These are phyloP conservation scores for Penicillium flavigenum DNA, from an alignment of 495 filamentous ascomycete genomes.

Conservation along the genomic window DNA sequence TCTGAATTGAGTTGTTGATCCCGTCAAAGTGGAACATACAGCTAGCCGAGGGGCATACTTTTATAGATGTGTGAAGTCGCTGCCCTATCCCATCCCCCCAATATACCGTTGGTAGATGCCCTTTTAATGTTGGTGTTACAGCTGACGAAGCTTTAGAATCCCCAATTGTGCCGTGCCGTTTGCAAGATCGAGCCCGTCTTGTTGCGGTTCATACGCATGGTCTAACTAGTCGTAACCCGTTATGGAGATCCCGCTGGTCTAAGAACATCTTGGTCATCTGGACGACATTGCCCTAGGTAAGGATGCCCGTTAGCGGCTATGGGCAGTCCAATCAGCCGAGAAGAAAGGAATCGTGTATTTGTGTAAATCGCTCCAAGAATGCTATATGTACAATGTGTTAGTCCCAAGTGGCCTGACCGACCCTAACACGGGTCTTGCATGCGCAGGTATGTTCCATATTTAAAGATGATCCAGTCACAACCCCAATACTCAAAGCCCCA, in stretches of 20 bases:
- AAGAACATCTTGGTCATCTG: not conserved
- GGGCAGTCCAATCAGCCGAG: not conserved
- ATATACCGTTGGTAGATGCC: not conserved
- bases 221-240: not conserved
- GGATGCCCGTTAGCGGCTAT: not conserved
- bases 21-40: not conserved
- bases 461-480: not conserved
- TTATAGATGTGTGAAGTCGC: not conserved
- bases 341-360: not conserved
- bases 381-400: conserved; percentile 4
- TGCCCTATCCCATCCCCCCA: no score
- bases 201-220: not conserved
- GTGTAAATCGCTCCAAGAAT: conserved; percentile 7
- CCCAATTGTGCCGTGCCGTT: not conserved
- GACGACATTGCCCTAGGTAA: not conserved
- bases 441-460: not conserved
- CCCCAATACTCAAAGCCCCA: not conserved
- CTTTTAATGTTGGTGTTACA: not conserved
- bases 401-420: not conserved
- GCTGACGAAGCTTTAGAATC: not conserved
- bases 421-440: not conserved
- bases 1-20: not conserved
- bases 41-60: not conserved
- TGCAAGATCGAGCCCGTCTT: not conserved
- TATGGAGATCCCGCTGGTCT: not conserved